These are phyloP conservation scores for Phytophthora pseudosyringae DNA, from an alignment of 352 stramenopile genomes.

Conservation along the genomic window DNA sequence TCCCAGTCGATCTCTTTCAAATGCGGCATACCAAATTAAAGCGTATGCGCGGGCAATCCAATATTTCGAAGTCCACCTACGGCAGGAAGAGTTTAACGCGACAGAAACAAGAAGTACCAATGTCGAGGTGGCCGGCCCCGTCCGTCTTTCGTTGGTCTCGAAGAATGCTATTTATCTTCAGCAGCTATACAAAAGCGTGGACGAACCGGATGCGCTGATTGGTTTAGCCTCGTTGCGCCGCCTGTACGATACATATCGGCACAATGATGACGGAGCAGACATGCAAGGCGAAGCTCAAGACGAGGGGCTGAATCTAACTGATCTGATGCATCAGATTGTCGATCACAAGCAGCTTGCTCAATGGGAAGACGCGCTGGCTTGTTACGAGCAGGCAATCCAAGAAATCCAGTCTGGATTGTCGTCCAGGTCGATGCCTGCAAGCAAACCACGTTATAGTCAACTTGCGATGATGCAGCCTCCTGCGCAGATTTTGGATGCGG, in stretches of 20 bases:
- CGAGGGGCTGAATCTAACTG: constrained; percentile 58
- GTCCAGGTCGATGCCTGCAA: constrained; percentile 31
- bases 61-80: constrained; percentile 78
- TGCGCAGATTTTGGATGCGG: constrained; percentile 36
- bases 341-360: constrained; percentile 75
- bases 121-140: constrained; percentile 34
- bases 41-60: constrained; percentile 75
- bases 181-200: constrained; percentile 78
- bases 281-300: constrained; percentile 33
- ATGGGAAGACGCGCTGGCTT: constrained; percentile 80
- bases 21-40: constrained; percentile 72
- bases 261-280: constrained; percentile 35
- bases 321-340: constrained; percentile 74
- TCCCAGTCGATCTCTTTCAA: constrained; percentile 66
- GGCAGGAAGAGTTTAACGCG: constrained; percentile 50
- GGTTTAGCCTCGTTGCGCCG: constrained; percentile 65
- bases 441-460: constrained; percentile 28
- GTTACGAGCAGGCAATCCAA: constrained; percentile 83
- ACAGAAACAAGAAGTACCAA: constrained; percentile 25
- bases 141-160: constrained; percentile 56
- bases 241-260: constrained; percentile 51
- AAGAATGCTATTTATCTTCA: constrained; percentile 77
- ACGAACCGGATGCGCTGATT: constrained; percentile 72
- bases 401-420: constrained; percentile 63
- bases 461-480: constrained; percentile 27